These are phyloP conservation scores for Leptosphaerulina australis DNA, from an alignment of 2,329 filamentous ascomycete genomes.

Conservation along the genomic window DNA sequence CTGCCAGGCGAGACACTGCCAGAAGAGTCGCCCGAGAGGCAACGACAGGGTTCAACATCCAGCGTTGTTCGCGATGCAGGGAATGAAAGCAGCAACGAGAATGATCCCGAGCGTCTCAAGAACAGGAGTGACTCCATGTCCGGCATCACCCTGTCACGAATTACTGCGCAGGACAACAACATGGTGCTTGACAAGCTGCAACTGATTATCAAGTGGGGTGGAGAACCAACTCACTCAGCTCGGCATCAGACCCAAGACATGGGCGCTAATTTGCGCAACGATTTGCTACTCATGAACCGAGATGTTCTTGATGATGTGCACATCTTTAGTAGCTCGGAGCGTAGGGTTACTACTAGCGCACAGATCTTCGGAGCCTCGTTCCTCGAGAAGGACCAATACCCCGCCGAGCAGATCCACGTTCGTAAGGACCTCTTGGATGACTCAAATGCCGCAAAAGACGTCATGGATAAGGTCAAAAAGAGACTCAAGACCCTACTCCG, in stretches of 20 bases:
- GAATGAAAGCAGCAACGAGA: slow-evolving; percentile 20
- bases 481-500: slow-evolving; percentile 92
- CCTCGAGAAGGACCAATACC: slow-evolving; percentile 81
- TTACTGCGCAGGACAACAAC: slow-evolving; percentile 90
- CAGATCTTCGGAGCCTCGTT: slow-evolving; percentile 96
- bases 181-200: slow-evolving; percentile 94
- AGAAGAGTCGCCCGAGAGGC: slow-evolving; percentile 40
- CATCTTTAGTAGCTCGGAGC: slow-evolving; percentile 94
- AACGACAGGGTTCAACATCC: slow-evolving; percentile 24
- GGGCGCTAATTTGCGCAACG: slow-evolving; percentile 93
- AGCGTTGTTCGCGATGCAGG: slow-evolving; percentile 34
- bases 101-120: slow-evolving; percentile 27
- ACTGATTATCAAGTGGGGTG: slow-evolving; percentile 98
- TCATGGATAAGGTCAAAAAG: slow-evolving; percentile 99
- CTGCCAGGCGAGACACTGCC: slow-evolving; percentile 39
- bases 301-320: slow-evolving; percentile 91
- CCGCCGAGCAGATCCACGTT: slow-evolving; percentile 84
- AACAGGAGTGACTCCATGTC: slow-evolving; percentile 78
- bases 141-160: slow-evolving; percentile 89
- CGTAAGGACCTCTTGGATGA: slow-evolving; percentile 95
- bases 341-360: slow-evolving; percentile 91
- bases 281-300: slow-evolving; percentile 88
- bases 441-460: slow-evolving; percentile 97
- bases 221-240: slow-evolving; percentile 95
- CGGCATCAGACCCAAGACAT: slow-evolving; percentile 95